Evolutionary conservation across 148 eudicot genomes (phyloP).

Genomic region (Vaccinium corymbosum): DNA sequence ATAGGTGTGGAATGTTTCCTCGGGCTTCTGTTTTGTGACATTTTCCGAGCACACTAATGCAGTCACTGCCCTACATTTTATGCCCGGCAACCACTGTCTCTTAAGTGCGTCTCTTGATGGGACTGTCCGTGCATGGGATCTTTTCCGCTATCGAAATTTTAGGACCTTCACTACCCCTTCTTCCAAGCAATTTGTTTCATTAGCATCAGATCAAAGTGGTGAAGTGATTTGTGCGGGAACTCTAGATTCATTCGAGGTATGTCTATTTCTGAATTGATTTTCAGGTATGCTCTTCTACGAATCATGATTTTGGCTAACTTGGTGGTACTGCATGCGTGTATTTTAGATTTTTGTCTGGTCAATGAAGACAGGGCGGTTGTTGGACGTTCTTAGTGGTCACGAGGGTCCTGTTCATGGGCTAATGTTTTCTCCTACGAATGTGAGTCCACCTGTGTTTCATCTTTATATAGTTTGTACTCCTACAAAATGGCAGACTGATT

Average conservation of each 20-base stretch:
- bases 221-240: conserved; percentile 99
- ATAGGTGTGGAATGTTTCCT: conserved; percentile 93
- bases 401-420: conserved; percentile 98
- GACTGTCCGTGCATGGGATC: conserved; percentile 97
- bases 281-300: conserved; percentile 11
- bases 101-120: conserved; percentile 97
- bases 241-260: conserved; percentile 96
- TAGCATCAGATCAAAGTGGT: conserved; percentile 93
- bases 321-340: background rate
- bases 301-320: conserved; percentile 18
- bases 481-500: background rate
- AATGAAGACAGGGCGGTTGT: conserved; percentile 94
- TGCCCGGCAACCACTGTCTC: conserved; percentile 75
- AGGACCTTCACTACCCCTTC: conserved; percentile 92
- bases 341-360: conserved; percentile 96
- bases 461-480: background rate
- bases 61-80: conserved; percentile 88
- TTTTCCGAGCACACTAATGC: conserved; percentile 97
- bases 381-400: conserved; percentile 92
- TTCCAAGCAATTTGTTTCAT: conserved; percentile 88
- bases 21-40: conserved; percentile 92
- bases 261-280: background rate
- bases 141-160: conserved; percentile 84
- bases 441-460: conserved; percentile 33
- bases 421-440: conserved; percentile 87